Percentiles rank a stretch among this genome's conserved stretches.
Conservation (phyloP, 192 early-diverging fungal species). For the Piromyces finnis region DNA sequence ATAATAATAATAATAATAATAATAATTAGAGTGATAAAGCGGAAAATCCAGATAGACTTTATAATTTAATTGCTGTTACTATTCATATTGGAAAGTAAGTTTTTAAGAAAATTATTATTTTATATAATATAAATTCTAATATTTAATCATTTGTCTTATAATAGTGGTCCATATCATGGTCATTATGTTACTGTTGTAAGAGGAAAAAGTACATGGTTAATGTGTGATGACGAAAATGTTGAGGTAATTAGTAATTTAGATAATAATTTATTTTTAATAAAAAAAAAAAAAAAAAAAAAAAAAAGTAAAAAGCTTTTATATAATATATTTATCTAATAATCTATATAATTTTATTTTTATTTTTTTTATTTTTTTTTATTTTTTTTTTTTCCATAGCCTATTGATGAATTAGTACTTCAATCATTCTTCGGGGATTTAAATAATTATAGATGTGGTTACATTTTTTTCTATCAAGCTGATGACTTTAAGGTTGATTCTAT, state of each 20-base stretch:
- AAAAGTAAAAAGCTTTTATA: no score
- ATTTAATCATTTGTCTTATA: background rate
- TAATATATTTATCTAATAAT: background rate
- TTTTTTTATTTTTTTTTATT: background rate
- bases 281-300: no score
- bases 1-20: no score
- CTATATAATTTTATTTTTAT: background rate
- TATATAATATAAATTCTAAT: no score
- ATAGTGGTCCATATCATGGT: conserved; percentile 82
- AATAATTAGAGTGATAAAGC: background rate
- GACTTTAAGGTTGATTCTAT: background rate
- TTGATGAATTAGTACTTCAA: conserved; percentile 55
- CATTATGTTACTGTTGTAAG: conserved; percentile 91
- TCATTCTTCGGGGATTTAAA: conserved; percentile 67
- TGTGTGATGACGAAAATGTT: conserved; percentile 96
- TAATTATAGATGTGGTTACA: conserved; percentile 56
- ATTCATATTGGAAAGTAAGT: conserved; percentile 78
- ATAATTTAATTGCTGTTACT: conserved; percentile 74
- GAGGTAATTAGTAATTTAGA: conserved; percentile 22
- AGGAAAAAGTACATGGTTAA: conserved; percentile 59
- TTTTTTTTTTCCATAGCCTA: conserved; percentile 15
- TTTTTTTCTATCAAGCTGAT: conserved; percentile 56
- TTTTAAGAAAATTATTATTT: background rate
- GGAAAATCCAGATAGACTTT: conserved; percentile 20
- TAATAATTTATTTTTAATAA: no score